phyloP scores from a whole-genome alignment of 257 asterid species.

The Plantago elongata region DNA sequence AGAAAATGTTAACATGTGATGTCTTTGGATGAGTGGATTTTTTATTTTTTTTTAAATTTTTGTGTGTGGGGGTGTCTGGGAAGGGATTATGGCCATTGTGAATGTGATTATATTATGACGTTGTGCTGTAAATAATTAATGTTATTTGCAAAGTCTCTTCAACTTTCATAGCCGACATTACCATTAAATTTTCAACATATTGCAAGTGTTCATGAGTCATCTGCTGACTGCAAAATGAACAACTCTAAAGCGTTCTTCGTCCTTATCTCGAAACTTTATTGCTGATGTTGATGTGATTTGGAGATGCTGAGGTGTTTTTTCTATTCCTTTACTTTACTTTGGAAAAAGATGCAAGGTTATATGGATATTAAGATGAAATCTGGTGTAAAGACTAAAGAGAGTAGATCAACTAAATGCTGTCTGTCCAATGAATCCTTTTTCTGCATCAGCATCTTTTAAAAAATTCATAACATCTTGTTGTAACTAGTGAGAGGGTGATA shows the following conservation, averaged over 20 bases:
- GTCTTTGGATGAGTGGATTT: no score
- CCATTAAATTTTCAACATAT: background rate
- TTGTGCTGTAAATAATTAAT: no score
- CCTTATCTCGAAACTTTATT: slow-evolving; percentile 22
- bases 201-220: slow-evolving; percentile 6
- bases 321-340: slow-evolving; percentile 13
- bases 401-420: slow-evolving; percentile 6
- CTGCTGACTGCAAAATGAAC: slow-evolving; percentile 3
- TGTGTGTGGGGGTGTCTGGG: no score
- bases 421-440: slow-evolving; percentile 26
- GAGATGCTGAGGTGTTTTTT: slow-evolving; percentile 20
- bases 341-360: slow-evolving; percentile 13
- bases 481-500: slow-evolving; percentile 24
- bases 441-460: slow-evolving; percentile 47
- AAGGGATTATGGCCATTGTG: no score
- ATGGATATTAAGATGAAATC: slow-evolving; percentile 22
- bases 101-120: no score
- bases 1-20: no score
- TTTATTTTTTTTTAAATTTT: no score
- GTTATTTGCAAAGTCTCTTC: no score
- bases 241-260: slow-evolving; percentile 14
- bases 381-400: slow-evolving; percentile 2
- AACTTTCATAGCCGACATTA: background rate
- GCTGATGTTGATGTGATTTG: slow-evolving; percentile 11
- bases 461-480: slow-evolving; percentile 24